These are phyloP conservation scores for Phaeolepiota aurea DNA, from an alignment of 768 basidiomycete species.

Conservation along the genomic window DNA sequence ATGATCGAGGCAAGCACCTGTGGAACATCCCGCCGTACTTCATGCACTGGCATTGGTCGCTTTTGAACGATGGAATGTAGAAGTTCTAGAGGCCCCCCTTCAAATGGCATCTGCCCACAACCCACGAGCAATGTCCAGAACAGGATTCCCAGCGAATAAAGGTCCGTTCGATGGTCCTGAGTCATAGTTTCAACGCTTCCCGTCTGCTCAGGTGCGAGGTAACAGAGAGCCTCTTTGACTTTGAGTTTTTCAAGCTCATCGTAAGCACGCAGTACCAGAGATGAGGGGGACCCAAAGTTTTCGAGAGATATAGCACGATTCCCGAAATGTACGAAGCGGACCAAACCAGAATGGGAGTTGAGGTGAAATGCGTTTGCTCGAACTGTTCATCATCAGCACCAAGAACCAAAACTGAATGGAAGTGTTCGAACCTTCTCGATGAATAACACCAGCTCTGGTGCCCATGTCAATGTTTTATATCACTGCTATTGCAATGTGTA, in stretches of 20 bases:
- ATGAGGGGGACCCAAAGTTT: conserved; percentile 63
- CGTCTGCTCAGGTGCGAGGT: conserved; percentile 71
- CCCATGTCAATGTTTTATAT: no score
- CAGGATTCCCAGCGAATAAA: conserved; percentile 65
- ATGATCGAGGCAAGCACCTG: conserved; percentile 61
- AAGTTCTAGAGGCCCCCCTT: conserved; percentile 54
- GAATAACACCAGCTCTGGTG: conserved; percentile 53
- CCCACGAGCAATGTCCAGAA: conserved; percentile 75
- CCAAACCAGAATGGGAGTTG: conserved; percentile 60
- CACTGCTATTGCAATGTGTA: no score
- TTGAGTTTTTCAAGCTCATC: conserved; percentile 59
- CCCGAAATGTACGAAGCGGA: conserved; percentile 67
- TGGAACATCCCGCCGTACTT: conserved; percentile 65
- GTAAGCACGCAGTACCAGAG: conserved; percentile 52
- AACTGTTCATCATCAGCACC: conserved; percentile 26
- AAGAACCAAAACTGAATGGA: neutral
- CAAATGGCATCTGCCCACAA: conserved; percentile 54
- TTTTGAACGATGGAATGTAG: conserved; percentile 67
- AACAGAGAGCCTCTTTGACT: conserved; percentile 70
- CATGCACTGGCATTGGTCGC: conserved; percentile 67
- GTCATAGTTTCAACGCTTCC: conserved; percentile 64
- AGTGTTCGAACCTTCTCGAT: conserved; percentile 49
- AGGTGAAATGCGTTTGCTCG: conserved; percentile 73
- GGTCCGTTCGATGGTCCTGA: conserved; percentile 67
- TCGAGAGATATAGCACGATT: conserved; percentile 68